Conservation (phyloP, 225 moss, liverwort and hornwort genomes). For the Physcomitrium patens region DNA sequence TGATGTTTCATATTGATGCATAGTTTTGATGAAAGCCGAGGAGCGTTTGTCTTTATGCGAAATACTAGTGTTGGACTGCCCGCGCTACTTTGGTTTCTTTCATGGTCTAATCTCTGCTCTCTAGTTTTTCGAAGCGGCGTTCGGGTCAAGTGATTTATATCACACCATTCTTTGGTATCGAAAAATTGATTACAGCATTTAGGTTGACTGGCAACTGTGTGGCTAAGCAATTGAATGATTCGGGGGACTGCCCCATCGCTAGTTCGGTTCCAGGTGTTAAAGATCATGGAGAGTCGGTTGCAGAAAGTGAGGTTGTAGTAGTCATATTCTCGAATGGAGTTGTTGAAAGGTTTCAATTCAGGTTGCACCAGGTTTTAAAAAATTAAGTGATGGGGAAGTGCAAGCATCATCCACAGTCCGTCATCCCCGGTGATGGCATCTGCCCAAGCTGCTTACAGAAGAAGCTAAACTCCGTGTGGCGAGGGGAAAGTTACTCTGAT, state of each 20-base stretch:
- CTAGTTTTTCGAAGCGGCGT: too few relatives aligned
- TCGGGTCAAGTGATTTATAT: too few relatives aligned
- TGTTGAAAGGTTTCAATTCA: not conserved
- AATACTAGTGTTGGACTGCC: too few relatives aligned
- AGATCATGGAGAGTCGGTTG: conserved; percentile 3
- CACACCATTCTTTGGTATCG: too few relatives aligned
- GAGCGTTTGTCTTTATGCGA: too few relatives aligned
- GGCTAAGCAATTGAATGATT: not conserved
- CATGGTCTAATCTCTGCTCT: too few relatives aligned
- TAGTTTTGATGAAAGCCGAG: too few relatives aligned
- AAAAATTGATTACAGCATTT: too few relatives aligned
- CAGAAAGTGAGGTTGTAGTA: not conserved
- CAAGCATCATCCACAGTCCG: conserved; percentile 34
- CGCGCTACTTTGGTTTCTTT: too few relatives aligned
- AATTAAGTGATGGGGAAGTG: conserved; percentile 39
- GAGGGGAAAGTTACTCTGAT: conserved; percentile 21
- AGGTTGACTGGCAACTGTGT: not conserved
- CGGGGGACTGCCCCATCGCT: not conserved
- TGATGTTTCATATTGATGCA: too few relatives aligned
- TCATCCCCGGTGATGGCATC: conserved; percentile 25
- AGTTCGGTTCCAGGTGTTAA: too few relatives aligned
- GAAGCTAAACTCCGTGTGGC: conserved; percentile 41
- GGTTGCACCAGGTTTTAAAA: not conserved
- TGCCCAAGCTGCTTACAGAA: conserved; percentile 49
- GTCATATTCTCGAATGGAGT: not conserved